Evolutionary conservation across 2,329 filamentous ascomycete genomes (phyloP).

Genomic region (Elsinoe batatas): DNA sequence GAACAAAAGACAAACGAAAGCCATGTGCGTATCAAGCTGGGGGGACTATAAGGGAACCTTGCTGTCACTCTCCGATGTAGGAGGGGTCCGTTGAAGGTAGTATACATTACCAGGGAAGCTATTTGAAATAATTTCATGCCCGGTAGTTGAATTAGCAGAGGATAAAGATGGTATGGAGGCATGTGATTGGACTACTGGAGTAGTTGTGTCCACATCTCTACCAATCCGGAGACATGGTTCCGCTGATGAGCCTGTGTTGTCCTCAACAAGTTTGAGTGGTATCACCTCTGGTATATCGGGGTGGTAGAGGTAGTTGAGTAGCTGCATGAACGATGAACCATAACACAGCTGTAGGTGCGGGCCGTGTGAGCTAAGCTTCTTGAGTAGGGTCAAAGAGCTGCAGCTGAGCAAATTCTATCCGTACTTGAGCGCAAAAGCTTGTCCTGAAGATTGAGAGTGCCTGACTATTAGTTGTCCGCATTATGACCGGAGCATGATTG

Average conservation of each 20-base stretch:
- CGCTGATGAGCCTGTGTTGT: not conserved
- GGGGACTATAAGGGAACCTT: conserved; percentile 4
- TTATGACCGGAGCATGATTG: not conserved
- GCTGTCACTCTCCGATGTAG: conserved; percentile 1
- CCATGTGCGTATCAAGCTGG: not conserved
- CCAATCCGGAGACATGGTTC: not conserved
- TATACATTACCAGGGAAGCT: not conserved
- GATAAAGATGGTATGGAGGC: not conserved
- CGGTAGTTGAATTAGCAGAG: not conserved
- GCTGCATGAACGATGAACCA: conserved; percentile 3
- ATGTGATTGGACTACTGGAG: not conserved
- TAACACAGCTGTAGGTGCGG: not conserved
- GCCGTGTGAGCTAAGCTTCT: not conserved
- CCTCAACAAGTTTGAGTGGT: not conserved
- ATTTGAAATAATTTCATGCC: not conserved
- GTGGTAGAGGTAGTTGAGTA: not conserved
- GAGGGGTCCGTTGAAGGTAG: not conserved
- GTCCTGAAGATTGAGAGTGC: not conserved
- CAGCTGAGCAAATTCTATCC: not conserved
- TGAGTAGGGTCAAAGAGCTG: not conserved
- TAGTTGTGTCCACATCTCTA: not conserved
- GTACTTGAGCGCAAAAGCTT: not conserved
- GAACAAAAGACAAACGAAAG: not conserved
- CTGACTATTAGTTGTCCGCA: not conserved
- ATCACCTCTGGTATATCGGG: not conserved